Evolutionary conservation across 2,329 filamentous ascomycete genomes (phyloP), one percentile per base, ranked within the genome.

Genomic region (Scedosporium aurantiacum): DNA sequence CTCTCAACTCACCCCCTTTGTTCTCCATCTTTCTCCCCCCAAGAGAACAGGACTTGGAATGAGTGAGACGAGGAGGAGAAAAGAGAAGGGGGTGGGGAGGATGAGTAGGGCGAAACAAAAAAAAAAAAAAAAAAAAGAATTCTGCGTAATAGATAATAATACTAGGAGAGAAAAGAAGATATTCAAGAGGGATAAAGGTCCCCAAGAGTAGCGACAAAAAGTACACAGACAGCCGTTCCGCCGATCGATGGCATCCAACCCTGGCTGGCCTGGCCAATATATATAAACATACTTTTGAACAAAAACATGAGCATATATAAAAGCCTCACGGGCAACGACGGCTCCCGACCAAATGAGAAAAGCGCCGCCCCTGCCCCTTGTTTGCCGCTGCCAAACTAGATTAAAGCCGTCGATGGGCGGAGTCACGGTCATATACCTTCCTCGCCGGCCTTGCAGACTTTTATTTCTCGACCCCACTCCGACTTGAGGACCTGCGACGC

Each of bases 401-500:
- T n/a, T 54, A 8, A 43, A 60, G 25, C 37, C 21, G 37, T 61
- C 23, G 27, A 50, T 58, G 43, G 43, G 58, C 23, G 18, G 50
- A 54, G 50, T 52, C 18, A 16, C 43, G 25, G 66, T 75, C 82
- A 97, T 69, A 95, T 87, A 62, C 94, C 94, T 80, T 97, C 92
- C 76, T 97, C 90, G 67, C 93, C 94, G 64, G 94, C 93, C 75
- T 92, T 94, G 79, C 94, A 99, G 62, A 97, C 82, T 76, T 92
- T 96, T 75, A 97, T 97, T 75, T 97, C 93, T 67, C 94, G 90
- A 67, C 94, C 91, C 94, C 94, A 99, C 78, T 99, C 94, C 4
- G 93, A 97, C 75, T 96, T 96, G 69, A 99, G 85, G 62, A 97
- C 91, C 76, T 99, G 94, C 47, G 92, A 93, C 63, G 94, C 93